Evolutionary conservation across 805 yeast genomes (phyloP), one percentile per base, ranked within the genome.

Genomic region (Maudiozyma saulgeensis): DNA sequence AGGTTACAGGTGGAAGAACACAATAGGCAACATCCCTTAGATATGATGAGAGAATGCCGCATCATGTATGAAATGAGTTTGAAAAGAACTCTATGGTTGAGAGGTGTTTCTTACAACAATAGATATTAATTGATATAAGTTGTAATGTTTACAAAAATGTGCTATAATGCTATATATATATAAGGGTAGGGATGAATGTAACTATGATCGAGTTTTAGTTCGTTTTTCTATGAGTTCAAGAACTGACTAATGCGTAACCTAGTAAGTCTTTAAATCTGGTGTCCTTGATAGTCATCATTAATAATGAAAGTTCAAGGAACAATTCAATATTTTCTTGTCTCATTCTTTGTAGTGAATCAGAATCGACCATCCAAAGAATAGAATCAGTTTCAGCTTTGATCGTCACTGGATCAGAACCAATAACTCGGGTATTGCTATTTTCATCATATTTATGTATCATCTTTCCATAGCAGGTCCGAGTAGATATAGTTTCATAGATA

Each of bases 261-360:
- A 91, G 77, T 55, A 88, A 70, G 26, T 86, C 78, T 52, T 81
- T 87, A 57, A 84, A 83, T 54, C 96, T 71, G 57, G 80, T 88
- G 50, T 82, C 81, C 35, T 80, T 72, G 47, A 89, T 67, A 44
- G 79, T 76, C 53, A 84, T 69, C 31, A 82, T 78, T 32, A 88
- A 77, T 43, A 73, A 69, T 44, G 80, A 63, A 40, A 89, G 66
- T 60, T 89, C 96, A 40, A 78, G 75, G 55, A 78, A 84, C 9
- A 85, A 62, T 32, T 71, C 76, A 5, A 66, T 62, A 28, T 87
- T 80, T 21, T 76, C 73, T 13, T 65, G 54, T 56, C 72, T 68
- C 57, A 88, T 62, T 43, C 67, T 70, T 2, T 66, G 62, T 52
- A 86, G 65, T 8, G 71, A 67, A 1, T 66, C 68, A 28, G 68